Percentiles rank a stretch among this genome's conserved stretches.
Conservation (phyloP, 257 asterid genomes). For the Primulina huaijiensis region DNA sequence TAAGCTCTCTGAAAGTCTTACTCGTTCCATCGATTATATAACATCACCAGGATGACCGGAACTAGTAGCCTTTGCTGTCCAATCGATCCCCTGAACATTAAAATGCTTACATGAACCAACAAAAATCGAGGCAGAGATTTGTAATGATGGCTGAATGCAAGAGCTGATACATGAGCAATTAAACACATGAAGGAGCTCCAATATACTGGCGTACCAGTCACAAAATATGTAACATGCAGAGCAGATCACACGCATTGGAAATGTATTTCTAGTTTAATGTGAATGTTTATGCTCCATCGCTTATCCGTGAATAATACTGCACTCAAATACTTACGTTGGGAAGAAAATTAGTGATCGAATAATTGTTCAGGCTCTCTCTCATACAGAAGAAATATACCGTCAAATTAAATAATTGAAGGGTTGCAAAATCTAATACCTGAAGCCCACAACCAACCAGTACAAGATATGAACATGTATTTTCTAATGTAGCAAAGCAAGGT, state of each 20-base stretch:
- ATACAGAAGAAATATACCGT: too few species aligned
- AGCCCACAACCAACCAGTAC: too few species aligned
- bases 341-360: too few species aligned
- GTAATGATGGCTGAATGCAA: neutral
- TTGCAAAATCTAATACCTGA: too few species aligned
- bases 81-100: slow-evolving; percentile 70
- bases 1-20: slow-evolving; percentile 28
- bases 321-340: too few species aligned
- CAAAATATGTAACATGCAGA: neutral
- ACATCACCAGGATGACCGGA: slow-evolving; percentile 83
- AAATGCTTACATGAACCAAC: slow-evolving; percentile 12
- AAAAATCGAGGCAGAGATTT: neutral
- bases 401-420: too few species aligned
- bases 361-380: too few species aligned
- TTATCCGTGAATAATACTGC: too few species aligned
- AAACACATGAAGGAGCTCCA: neutral
- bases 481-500: too few species aligned
- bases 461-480: too few species aligned
- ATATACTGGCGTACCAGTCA: neutral
- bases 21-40: slow-evolving; percentile 89
- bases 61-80: slow-evolving; percentile 89
- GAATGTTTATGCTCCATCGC: neutral
- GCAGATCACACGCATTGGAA: neutral
- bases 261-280: neutral
- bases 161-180: neutral